These are phyloP conservation scores for Euphrasia arctica DNA, from an alignment of 305 asterid species.

Conservation along the genomic window DNA sequence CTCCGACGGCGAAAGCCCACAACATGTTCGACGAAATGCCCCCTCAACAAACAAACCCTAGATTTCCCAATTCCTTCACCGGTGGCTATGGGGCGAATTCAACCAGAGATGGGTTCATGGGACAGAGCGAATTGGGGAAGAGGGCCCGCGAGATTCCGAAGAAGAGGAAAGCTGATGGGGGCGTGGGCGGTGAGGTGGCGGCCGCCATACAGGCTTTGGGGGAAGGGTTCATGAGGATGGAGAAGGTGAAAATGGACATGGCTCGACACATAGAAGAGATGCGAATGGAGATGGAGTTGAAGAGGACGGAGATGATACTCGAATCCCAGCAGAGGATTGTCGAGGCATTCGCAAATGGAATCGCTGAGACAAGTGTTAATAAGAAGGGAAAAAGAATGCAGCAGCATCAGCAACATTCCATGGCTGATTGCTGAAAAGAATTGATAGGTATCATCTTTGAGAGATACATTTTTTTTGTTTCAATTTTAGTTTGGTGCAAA, in stretches of 20 bases:
- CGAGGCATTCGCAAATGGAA: constrained; percentile 54
- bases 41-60: constrained; percentile 24
- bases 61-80: constrained; percentile 22
- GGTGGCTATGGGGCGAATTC: constrained; percentile 25
- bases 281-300: constrained; percentile 87
- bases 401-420: background rate
- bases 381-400: constrained; percentile 37
- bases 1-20: constrained; percentile 28
- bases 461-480: background rate
- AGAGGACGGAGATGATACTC: constrained; percentile 72
- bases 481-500: background rate
- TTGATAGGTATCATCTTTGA: background rate
- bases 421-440: constrained; percentile 26
- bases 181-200: constrained; percentile 40
- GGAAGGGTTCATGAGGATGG: constrained; percentile 78
- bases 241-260: constrained; percentile 80
- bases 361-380: constrained; percentile 39
- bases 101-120: constrained; percentile 33
- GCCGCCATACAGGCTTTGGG: constrained; percentile 58
- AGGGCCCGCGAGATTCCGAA: constrained; percentile 27
- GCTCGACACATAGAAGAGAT: constrained; percentile 61
- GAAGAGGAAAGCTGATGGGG: constrained; percentile 29
- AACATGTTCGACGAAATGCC: constrained; percentile 34
- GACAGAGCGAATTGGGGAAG: constrained; percentile 37
- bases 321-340: constrained; percentile 74